Evolutionary conservation across 177 flowering plant genomes (phyloP), one percentile per base, ranked within the genome.

Genomic region (Tripterygium wilfordii): DNA sequence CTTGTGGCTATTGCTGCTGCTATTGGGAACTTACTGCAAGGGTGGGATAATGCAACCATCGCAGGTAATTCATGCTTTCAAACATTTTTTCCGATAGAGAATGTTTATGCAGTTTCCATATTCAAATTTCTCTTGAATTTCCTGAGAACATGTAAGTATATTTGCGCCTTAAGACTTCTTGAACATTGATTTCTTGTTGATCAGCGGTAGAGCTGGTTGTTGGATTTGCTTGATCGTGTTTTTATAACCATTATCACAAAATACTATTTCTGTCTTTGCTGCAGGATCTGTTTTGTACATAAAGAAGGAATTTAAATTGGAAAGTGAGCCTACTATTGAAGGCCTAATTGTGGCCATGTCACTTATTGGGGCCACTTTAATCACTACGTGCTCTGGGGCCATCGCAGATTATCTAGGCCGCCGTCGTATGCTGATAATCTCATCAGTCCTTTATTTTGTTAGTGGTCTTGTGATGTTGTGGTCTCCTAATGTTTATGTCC

Each of bases 21-120:
- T 1, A 41, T 85, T 51, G 88, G 95, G 6, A 83, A 79, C 61
- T 53, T 85, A 19, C 60, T 83, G 54, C 95, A 85, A 64, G 90
- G 95, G 70, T 83, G 88, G 90, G 95, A 85, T 46, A 80, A 76
- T 58, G 88, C 89, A 24, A 80, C 89, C 7, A 76, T 85, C 45
- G 95, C 89, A 40, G 89, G 95, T 82, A 60, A 51, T 14, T 35
- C 24, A 5, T 25, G 27, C 38, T 40, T 45, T 23, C 32, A n/a
- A n/a, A n/a, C n/a, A n/a, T n/a, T n/a, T n/a, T n/a, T n/a, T n/a
- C n/a, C n/a, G n/a, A n/a, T n/a, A n/a, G n/a, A n/a, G n/a, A n/a
- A n/a, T 2, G 18, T 30, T 26, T 33, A 20, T 13, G n/a, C 8
- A 10, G 26, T 3, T 36, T 36, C 19, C 17, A 36, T 2, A 2